Evolutionary conservation across 164 flowering plant species (phyloP).

Genomic region (Amborella trichopoda): DNA sequence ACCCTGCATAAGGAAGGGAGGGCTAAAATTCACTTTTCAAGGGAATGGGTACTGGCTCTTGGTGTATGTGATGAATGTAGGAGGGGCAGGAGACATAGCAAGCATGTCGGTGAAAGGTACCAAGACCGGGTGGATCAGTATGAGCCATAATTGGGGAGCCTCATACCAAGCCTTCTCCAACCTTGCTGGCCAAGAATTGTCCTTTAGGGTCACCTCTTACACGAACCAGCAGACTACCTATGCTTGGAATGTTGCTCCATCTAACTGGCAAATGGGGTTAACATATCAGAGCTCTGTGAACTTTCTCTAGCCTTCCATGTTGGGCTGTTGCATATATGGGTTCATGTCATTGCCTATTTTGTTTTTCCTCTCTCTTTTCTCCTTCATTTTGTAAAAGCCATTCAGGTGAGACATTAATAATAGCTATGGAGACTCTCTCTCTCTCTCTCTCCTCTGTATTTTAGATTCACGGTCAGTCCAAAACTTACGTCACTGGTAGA

Average conservation of each 20-base stretch:
- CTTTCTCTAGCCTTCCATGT: too few species aligned
- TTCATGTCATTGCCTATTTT: too few species aligned
- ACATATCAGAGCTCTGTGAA: conserved; percentile 44
- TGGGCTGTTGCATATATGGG: too few species aligned
- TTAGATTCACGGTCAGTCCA: too few species aligned
- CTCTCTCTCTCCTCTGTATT: too few species aligned
- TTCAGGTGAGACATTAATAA: too few species aligned
- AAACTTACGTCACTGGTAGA: too few species aligned
- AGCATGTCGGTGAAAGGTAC: conserved; percentile 71
- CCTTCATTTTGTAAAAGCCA: too few species aligned
- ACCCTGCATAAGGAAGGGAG: conserved; percentile 48
- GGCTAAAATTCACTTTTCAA: conserved; percentile 51
- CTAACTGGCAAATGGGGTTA: conserved; percentile 20
- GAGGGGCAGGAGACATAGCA: conserved; percentile 72
- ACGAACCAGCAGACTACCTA: conserved; percentile 40
- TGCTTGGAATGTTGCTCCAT: conserved; percentile 46
- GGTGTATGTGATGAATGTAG: conserved; percentile 90
- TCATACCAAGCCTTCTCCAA: conserved; percentile 75
- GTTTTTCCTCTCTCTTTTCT: too few species aligned
- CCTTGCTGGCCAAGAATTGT: conserved; percentile 65
- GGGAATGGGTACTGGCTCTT: conserved; percentile 90
- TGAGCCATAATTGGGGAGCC: conserved; percentile 89
- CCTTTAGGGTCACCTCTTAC: conserved; percentile 60
- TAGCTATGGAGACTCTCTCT: too few species aligned
- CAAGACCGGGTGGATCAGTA: conserved; percentile 42